phyloP scores from a whole-genome alignment of 129 eudicot species.

The Cynara cardunculus region DNA sequence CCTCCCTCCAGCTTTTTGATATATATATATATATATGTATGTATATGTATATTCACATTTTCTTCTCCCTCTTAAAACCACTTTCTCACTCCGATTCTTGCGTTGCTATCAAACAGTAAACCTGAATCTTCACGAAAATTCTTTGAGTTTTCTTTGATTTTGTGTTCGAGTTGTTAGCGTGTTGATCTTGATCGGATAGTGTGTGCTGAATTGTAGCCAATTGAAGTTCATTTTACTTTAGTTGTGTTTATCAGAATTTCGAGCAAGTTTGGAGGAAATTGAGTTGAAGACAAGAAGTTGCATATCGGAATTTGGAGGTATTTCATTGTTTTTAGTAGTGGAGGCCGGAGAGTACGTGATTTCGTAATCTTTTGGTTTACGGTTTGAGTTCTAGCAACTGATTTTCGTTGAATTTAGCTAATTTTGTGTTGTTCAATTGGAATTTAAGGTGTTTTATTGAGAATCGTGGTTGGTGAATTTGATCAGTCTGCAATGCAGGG shows the following conservation, averaged over 20 bases:
- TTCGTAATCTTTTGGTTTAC: neutral
- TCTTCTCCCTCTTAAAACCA: too few relatives aligned
- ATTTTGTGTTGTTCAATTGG: neutral
- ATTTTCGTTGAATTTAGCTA: neutral
- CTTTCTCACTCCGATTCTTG: neutral
- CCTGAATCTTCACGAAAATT: neutral
- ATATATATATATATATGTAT: too few relatives aligned
- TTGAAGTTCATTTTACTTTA: neutral
- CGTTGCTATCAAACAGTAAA: neutral
- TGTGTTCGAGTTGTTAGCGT: neutral
- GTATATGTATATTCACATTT: neutral
- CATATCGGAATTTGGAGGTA: neutral
- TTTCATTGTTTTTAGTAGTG: neutral
- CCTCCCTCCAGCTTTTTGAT: neutral
- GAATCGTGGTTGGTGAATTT: neutral
- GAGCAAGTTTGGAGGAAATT: neutral
- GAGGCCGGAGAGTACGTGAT: neutral
- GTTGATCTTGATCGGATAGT: neutral
- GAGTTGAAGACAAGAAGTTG: neutral
- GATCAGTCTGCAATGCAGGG: conserved; percentile 18
- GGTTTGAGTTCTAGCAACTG: neutral
- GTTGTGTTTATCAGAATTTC: neutral
- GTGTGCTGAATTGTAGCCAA: neutral
- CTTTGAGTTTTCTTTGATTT: neutral
- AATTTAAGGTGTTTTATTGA: neutral